These are phyloP conservation scores for Wallacemonas collosoma DNA, from an alignment of 208 protist species.

Conservation along the genomic window DNA sequence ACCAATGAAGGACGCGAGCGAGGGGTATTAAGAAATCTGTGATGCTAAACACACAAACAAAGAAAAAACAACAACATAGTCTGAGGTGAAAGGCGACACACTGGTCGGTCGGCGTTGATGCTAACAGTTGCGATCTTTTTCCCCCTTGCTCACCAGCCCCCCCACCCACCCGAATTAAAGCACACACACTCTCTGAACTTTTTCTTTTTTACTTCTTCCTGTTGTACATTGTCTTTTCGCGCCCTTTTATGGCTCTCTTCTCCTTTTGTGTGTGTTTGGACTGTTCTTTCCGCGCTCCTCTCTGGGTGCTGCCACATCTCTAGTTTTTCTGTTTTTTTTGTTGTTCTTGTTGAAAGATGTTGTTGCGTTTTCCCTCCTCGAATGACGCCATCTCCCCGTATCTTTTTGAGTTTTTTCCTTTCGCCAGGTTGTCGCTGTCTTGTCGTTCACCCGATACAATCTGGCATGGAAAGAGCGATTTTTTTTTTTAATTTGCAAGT, in stretches of 20 bases:
- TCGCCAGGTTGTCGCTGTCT: too few species aligned
- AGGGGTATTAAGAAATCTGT: conserved; percentile 1
- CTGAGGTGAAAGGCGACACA: conserved; percentile 9
- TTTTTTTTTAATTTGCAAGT: background rate
- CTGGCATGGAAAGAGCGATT: too few species aligned
- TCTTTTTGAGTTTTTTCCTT: too few species aligned
- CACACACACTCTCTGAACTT: background rate
- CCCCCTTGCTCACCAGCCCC: background rate
- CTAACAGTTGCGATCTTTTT: conserved; percentile 2
- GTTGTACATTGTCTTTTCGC: background rate
- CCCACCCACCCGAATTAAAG: background rate
- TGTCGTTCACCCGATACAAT: too few species aligned
- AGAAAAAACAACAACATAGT: conserved; percentile 20
- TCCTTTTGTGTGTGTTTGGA: conserved; percentile 14
- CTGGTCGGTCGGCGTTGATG: conserved; percentile 15
- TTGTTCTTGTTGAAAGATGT: background rate
- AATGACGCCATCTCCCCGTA: too few species aligned
- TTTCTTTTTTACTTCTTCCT: conserved; percentile 10
- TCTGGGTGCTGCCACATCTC: background rate
- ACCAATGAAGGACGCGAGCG: background rate
- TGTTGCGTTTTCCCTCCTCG: too few species aligned
- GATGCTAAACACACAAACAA: conserved; percentile 3
- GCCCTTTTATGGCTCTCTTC: conserved; percentile 5
- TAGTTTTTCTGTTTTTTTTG: background rate
- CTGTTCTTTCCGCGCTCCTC: background rate